Percentiles rank a stretch among this genome's conserved stretches.
Conservation (phyloP, 2,329 filamentous ascomycete species). For the Pseudopithomyces maydicus region DNA sequence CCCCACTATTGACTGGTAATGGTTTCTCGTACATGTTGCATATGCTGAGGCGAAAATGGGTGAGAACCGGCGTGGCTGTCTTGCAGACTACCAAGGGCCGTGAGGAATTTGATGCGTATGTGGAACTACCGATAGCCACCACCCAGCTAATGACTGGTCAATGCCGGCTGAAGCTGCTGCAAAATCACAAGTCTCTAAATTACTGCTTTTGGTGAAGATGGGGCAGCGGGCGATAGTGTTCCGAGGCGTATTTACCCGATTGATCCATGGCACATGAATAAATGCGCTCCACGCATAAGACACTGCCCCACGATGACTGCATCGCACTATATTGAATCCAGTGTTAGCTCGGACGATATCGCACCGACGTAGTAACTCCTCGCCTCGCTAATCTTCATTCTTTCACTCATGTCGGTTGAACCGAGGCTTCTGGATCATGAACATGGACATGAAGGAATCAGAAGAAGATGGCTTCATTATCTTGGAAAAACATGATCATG, state of each 20-base stretch:
- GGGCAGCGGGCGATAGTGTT: slow-evolving; percentile 9
- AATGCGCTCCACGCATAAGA: slow-evolving; percentile 6
- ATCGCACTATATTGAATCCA: not conserved
- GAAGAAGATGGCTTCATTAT: slow-evolving; percentile 18
- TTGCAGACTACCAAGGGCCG: not conserved
- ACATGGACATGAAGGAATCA: slow-evolving; percentile 10
- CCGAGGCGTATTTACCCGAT: slow-evolving; percentile 15
- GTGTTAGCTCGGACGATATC: not conserved
- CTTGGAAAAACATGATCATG: slow-evolving; percentile 3
- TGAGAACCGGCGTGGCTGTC: not conserved
- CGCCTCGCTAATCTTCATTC: not conserved
- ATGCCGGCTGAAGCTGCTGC: not conserved
- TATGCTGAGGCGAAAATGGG: slow-evolving; percentile 6
- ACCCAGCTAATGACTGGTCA: not conserved
- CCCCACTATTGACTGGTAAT: not conserved
- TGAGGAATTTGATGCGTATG: not conserved
- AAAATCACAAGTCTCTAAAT: not conserved
- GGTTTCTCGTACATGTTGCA: slow-evolving; percentile 7
- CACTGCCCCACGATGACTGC: not conserved
- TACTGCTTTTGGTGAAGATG: slow-evolving; percentile 10
- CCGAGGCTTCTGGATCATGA: slow-evolving; percentile 1
- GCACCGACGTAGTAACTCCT: not conserved
- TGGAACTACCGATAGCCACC: slow-evolving; percentile 16
- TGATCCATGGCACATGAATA: slow-evolving; percentile 9
- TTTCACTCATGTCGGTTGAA: not conserved